Evolutionary conservation across 2,329 filamentous ascomycete genomes (phyloP), one percentile per base, ranked within the genome.

Genomic region (Microcyclosporella mali): DNA sequence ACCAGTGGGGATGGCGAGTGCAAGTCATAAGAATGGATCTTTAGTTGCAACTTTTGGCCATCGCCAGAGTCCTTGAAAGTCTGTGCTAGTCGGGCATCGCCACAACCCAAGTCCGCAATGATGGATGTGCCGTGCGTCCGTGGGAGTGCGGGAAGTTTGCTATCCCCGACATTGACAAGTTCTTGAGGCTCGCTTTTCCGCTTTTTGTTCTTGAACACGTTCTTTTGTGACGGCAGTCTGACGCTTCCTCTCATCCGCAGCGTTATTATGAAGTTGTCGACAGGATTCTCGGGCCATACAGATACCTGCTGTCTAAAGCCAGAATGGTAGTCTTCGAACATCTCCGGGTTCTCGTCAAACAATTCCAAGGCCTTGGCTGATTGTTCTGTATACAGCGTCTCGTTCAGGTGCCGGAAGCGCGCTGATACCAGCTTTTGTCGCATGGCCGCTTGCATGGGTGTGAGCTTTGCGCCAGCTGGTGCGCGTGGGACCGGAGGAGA

Each of bases 251-350:
- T 79, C 12, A 68, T 62, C 43, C 80, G 74, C 52, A 97, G 80
- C 38, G 83, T 76, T 19, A 70, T 62, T 51, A 95, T 82, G 69
- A 94, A 97, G 45, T 78, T 79, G 64, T 95, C 86, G 35, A 98
- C 88, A 0, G 92, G 92, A 67, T 98, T 98, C 61, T 90, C 86
- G 6, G 92, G 92, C 92, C 92, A 98, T 2, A 89, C 85, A 60
- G 87, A 83, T 46, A 97, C 92, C 69, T 98, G 92, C 40, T 89
- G 85, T 1, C 89, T 84, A 74, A 98, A 98, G 27, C 92, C 92
- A 48, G 88, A 84, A 69, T 98, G 92, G 67, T 98, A 98, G 68
- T 97, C 89, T 55, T 80, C 76, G 69, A 97, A 98, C 76, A 97
- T 89, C 61, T 94, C 87, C 0, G 92, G 92, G 37, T 86, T 87